A percentile compares a stretch with the other conserved stretches of the same genome.
phyloP scores from a whole-genome alignment of 108 stramenopile species.

The Pelagomonas calceolata region DNA sequence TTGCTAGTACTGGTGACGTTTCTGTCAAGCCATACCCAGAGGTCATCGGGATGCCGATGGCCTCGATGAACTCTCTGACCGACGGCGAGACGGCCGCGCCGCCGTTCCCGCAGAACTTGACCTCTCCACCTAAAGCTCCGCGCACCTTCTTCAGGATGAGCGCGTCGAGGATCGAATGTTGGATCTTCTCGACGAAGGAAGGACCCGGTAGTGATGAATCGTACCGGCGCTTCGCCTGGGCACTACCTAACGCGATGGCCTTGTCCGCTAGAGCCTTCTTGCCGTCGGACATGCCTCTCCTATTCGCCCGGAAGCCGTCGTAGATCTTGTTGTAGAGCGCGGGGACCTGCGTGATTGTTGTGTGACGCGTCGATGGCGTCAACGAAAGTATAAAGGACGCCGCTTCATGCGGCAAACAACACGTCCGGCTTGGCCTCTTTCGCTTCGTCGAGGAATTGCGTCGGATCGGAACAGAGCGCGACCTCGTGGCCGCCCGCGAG shows the following conservation, averaged over 20 bases:
- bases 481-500: slow-evolving; percentile 4
- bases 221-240: background rate
- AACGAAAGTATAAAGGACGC: too few species aligned
- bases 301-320: slow-evolving; percentile 76
- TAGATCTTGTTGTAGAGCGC: slow-evolving; percentile 84
- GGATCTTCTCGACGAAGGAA: slow-evolving; percentile 34
- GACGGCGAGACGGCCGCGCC: slow-evolving; percentile 76
- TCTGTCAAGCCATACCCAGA: slow-evolving; percentile 90
- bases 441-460: slow-evolving; percentile 53
- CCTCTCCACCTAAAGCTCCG: slow-evolving; percentile 70
- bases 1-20: slow-evolving; percentile 68
- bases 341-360: too few species aligned
- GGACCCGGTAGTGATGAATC: slow-evolving; percentile 16
- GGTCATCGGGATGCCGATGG: slow-evolving; percentile 69
- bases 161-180: slow-evolving; percentile 52
- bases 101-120: slow-evolving; percentile 54
- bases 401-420: slow-evolving; percentile 68
- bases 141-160: slow-evolving; percentile 76
- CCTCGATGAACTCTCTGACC: slow-evolving; percentile 81
- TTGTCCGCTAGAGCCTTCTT: slow-evolving; percentile 44
- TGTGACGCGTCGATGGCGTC: too few species aligned
- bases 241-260: background rate
- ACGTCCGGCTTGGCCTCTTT: slow-evolving; percentile 62
- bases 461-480: slow-evolving; percentile 7
- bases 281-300: slow-evolving; percentile 50